phyloP scores from a whole-genome alignment of 495 filamentous ascomycete species.

The Polyplosphaeria fusca region DNA sequence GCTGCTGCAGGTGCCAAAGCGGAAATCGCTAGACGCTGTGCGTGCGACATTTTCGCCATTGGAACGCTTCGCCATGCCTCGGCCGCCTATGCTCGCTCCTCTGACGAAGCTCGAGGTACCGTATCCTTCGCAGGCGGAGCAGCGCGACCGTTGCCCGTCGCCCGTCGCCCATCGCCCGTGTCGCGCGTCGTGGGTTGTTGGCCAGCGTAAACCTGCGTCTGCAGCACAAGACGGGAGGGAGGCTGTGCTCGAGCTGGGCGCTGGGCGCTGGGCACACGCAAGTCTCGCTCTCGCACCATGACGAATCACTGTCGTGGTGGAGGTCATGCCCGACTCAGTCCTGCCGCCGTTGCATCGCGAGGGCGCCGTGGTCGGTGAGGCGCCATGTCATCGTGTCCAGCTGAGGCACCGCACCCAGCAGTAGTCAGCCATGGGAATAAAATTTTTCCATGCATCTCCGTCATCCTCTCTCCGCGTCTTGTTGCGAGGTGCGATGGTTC shows the following conservation, averaged over 20 bases:
- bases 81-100: neutral
- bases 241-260: slow-evolving; percentile 2
- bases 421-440: slow-evolving; percentile 5
- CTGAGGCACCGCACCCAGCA: slow-evolving; percentile 1
- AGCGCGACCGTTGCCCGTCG: no score
- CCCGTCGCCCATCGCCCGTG: no score
- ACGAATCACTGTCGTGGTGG: neutral
- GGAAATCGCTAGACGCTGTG: slow-evolving; percentile 15
- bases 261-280: neutral
- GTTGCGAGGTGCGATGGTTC: no score
- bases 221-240: neutral
- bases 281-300: neutral
- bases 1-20: neutral
- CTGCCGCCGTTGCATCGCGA: neutral
- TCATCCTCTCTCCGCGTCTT: no score
- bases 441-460: neutral
- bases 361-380: neutral
- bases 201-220: neutral
- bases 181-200: slow-evolving; percentile 1
- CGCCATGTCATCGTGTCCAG: neutral
- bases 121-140: neutral
- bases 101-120: slow-evolving; percentile 5
- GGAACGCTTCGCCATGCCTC: slow-evolving; percentile 6
- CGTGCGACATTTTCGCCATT: slow-evolving; percentile 27
- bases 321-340: neutral